phyloP scores from a whole-genome alignment of 305 asterid species.

The Fraxinus platypoda region DNA sequence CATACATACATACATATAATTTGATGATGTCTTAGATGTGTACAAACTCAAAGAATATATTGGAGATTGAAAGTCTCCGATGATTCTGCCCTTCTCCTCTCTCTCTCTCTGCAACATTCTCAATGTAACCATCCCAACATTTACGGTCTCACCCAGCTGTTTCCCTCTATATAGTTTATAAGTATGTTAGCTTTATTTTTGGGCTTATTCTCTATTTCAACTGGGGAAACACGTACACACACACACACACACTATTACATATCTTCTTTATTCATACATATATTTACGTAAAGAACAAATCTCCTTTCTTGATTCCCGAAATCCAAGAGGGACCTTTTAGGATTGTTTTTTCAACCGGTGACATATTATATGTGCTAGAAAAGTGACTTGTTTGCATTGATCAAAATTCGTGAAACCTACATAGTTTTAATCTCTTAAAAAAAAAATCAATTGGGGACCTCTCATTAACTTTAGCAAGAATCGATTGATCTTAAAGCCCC shows the following conservation, averaged over 20 bases:
- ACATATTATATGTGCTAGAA: constrained; percentile 18
- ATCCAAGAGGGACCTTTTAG: constrained; percentile 43
- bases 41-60: constrained; percentile 49
- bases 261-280: background rate
- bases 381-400: background rate
- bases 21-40: constrained; percentile 25
- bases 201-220: constrained; percentile 34
- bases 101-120: constrained; percentile 38
- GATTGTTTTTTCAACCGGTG: constrained; percentile 22
- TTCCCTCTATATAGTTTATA: constrained; percentile 42
- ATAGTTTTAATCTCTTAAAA: too few relatives aligned
- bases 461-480: background rate
- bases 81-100: constrained; percentile 49
- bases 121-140: constrained; percentile 55
- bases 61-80: constrained; percentile 68
- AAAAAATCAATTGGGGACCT: background rate
- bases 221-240: constrained; percentile 23
- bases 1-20: background rate
- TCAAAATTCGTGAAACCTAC: background rate
- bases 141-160: constrained; percentile 60
- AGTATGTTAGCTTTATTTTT: constrained; percentile 40
- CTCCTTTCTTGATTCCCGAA: constrained; percentile 46
- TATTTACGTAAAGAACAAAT: constrained; percentile 21
- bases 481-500: background rate
- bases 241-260: background rate